phyloP scores from a whole-genome alignment of 768 basidiomycete genomes.

The Macrolepiota dolichaula region DNA sequence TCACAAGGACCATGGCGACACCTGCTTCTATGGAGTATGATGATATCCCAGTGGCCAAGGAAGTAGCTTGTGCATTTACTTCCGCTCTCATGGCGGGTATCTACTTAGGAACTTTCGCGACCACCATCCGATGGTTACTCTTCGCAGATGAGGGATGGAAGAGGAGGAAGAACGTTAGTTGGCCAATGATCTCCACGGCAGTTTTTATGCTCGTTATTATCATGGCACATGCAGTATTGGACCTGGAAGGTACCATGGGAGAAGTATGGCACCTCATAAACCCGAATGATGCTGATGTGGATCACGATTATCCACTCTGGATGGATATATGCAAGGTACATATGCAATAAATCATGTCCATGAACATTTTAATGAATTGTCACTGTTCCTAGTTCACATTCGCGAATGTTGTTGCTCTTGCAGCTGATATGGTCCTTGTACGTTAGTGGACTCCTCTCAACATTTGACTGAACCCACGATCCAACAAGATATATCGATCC shows the following conservation, averaged over 20 bases:
- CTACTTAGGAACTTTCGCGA: not conserved
- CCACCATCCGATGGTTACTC: slow-evolving; percentile 4
- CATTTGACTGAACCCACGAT: too few species aligned
- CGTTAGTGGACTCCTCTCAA: not conserved
- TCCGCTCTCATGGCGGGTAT: not conserved
- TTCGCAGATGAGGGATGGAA: slow-evolving; percentile 9
- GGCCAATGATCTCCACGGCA: slow-evolving; percentile 5
- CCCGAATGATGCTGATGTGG: not conserved
- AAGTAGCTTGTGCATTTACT: not conserved
- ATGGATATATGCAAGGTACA: slow-evolving; percentile 3
- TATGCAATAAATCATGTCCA: not conserved
- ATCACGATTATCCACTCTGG: not conserved
- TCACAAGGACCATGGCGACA: not conserved
- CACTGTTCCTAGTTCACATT: not conserved
- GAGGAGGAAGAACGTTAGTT: not conserved
- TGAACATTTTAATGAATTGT: too few species aligned
- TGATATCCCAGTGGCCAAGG: not conserved
- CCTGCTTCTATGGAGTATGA: not conserved
- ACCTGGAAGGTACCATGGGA: not conserved
- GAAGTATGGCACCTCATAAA: not conserved
- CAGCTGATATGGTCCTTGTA: slow-evolving; percentile 3
- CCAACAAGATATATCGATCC: not conserved
- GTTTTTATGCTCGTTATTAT: not conserved
- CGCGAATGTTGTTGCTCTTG: slow-evolving; percentile 1
- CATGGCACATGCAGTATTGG: not conserved